Conservation (phyloP, 352 stramenopile species). For the Pilasporangium apinafurcum region DNA sequence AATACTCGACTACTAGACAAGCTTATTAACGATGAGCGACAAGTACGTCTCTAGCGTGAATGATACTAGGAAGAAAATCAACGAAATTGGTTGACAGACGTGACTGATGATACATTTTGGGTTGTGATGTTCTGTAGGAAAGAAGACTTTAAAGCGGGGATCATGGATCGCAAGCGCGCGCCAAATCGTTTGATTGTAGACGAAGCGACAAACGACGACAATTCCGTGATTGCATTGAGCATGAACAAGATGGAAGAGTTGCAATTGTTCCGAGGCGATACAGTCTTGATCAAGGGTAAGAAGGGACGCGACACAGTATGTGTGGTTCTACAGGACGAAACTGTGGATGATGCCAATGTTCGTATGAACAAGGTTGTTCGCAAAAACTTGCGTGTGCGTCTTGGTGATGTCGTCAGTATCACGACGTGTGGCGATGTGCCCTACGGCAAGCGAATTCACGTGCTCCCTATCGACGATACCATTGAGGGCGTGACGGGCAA, state of each 20-base stretch:
- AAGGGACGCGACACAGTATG: slow-evolving; percentile 98
- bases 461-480: slow-evolving; percentile 98
- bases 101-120: not conserved
- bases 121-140: slow-evolving; percentile 26
- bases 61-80: too few species aligned
- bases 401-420: slow-evolving; percentile 98
- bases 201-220: slow-evolving; percentile 97
- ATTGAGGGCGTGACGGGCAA: slow-evolving; percentile 99
- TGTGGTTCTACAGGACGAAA: slow-evolving; percentile 97
- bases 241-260: slow-evolving; percentile 98
- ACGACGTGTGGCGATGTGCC: slow-evolving; percentile 95
- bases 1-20: not conserved
- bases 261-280: slow-evolving; percentile 98
- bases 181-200: slow-evolving; percentile 99
- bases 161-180: slow-evolving; percentile 92
- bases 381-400: slow-evolving; percentile 97
- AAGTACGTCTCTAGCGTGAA: slow-evolving; percentile 4
- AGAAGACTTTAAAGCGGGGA: slow-evolving; percentile 79
- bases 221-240: slow-evolving; percentile 92
- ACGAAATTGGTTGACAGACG: not conserved
- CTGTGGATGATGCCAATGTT: slow-evolving; percentile 95
- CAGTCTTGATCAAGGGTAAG: slow-evolving; percentile 99
- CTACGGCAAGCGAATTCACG: slow-evolving; percentile 98
- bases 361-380: slow-evolving; percentile 99
- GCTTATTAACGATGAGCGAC: slow-evolving; percentile 2